These are phyloP conservation scores for Emergomyces pasteurianus DNA, from an alignment of 2,329 filamentous ascomycete genomes.

Conservation along the genomic window DNA sequence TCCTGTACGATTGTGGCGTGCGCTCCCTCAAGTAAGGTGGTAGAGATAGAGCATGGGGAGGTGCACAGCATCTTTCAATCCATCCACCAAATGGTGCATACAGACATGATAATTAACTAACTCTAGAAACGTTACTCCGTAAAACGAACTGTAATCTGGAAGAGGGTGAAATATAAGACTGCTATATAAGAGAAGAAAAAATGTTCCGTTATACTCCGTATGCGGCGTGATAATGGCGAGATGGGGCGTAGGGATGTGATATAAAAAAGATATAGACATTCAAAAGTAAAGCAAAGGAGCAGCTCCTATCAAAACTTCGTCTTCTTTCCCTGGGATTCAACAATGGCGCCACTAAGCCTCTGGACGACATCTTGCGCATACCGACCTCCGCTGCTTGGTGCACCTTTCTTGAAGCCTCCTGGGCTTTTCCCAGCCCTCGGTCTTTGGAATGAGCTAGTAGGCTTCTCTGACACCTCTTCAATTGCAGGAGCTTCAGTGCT, in stretches of 20 bases:
- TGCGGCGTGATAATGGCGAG: not conserved
- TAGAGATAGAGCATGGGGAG: too few species aligned
- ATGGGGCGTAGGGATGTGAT: not conserved
- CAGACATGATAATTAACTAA: not conserved
- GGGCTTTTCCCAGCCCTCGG: slow-evolving; percentile 13
- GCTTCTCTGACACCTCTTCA: slow-evolving; percentile 5
- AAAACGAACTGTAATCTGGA: too few species aligned
- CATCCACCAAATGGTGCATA: not conserved
- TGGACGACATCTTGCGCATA: slow-evolving; percentile 42
- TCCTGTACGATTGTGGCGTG: not conserved
- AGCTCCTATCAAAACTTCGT: slow-evolving; percentile 60
- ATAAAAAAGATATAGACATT: not conserved
- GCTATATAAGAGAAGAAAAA: too few species aligned
- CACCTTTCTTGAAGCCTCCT: slow-evolving; percentile 16
- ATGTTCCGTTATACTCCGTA: too few species aligned
- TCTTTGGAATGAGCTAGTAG: slow-evolving; percentile 13
- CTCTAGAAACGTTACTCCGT: too few species aligned
- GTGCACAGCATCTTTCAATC: not conserved
- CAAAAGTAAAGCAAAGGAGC: not conserved
- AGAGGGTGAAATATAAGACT: not conserved
- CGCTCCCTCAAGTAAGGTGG: not conserved
- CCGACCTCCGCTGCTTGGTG: slow-evolving; percentile 19
- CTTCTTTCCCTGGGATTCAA: slow-evolving; percentile 68
- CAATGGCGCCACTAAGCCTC: slow-evolving; percentile 66
- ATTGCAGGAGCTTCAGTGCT: slow-evolving; percentile 6